Conservation (phyloP, 257 asterid species). For the Gentiana straminea region DNA sequence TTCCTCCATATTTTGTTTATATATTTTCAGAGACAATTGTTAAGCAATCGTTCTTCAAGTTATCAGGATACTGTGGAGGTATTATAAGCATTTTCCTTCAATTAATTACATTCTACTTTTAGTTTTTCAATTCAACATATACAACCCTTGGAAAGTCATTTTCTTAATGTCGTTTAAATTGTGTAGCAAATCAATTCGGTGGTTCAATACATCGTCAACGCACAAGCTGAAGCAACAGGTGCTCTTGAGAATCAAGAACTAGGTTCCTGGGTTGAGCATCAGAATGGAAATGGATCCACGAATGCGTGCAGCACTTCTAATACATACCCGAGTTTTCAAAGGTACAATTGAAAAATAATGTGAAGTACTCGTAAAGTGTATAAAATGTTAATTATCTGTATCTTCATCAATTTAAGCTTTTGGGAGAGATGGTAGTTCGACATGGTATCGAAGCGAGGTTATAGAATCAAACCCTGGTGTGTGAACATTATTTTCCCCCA, state of each 20-base stretch:
- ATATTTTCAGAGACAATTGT: conserved; percentile 27
- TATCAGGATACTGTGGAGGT: conserved; percentile 70
- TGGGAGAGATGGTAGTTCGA: too few relatives aligned
- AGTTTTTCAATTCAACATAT: too few relatives aligned
- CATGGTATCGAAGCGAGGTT: too few relatives aligned
- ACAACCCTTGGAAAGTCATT: too few relatives aligned
- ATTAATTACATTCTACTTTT: too few relatives aligned
- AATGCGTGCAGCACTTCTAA: neutral
- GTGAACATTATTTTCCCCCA: too few relatives aligned
- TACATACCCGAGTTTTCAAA: neutral
- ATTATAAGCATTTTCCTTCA: neutral
- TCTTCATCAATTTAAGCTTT: too few relatives aligned
- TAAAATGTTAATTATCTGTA: too few relatives aligned
- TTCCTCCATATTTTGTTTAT: neutral
- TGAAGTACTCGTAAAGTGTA: too few relatives aligned
- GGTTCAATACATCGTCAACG: conserved; percentile 47
- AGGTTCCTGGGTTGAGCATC: conserved; percentile 7
- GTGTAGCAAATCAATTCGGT: conserved; percentile 55
- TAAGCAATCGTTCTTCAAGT: conserved; percentile 47
- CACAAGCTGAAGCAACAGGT: conserved; percentile 31
- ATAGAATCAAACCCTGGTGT: too few relatives aligned
- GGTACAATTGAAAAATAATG: neutral
- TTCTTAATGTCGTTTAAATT: neutral
- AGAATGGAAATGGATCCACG: neutral
- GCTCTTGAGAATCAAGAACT: conserved; percentile 5